phyloP scores from a whole-genome alignment of 257 asterid species.

The Prunella vulgaris region DNA sequence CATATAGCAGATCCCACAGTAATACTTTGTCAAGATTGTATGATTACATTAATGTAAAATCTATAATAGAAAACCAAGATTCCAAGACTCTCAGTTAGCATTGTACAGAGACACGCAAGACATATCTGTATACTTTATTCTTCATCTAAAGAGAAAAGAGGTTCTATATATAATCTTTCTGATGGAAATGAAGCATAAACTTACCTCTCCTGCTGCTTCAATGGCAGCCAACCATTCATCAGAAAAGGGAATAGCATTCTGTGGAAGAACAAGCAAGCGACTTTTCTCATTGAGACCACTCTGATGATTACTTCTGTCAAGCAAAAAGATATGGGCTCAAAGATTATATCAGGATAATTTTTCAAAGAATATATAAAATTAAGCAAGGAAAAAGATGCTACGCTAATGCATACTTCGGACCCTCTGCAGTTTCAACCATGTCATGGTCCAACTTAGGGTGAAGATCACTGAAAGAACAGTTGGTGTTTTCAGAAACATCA shows the following conservation, averaged over 20 bases:
- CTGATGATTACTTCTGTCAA: conserved; percentile 38
- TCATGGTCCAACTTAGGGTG: conserved; percentile 25
- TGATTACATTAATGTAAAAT: neutral
- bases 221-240: conserved; percentile 97
- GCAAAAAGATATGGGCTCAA: conserved; percentile 12
- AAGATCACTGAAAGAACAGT: conserved; percentile 26
- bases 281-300: conserved; percentile 30
- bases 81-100: neutral
- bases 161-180: neutral
- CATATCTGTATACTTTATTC: conserved; percentile 12
- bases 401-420: conserved; percentile 41
- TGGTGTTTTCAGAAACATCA: conserved; percentile 25
- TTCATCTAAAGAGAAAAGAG: neutral
- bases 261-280: conserved; percentile 40
- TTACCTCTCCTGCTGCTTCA: conserved; percentile 99
- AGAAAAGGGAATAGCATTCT: conserved; percentile 77
- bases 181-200: conserved; percentile 6
- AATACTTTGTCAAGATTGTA: neutral
- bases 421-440: conserved; percentile 27
- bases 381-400: conserved; percentile 1
- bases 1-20: neutral
- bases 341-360: conserved; percentile 12
- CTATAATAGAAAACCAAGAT: conserved; percentile 2
- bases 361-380: conserved; percentile 4
- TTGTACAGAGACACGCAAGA: neutral